phyloP scores from a whole-genome alignment of 1,139 yeast genomes.

The Yamadazyma taylorii region DNA sequence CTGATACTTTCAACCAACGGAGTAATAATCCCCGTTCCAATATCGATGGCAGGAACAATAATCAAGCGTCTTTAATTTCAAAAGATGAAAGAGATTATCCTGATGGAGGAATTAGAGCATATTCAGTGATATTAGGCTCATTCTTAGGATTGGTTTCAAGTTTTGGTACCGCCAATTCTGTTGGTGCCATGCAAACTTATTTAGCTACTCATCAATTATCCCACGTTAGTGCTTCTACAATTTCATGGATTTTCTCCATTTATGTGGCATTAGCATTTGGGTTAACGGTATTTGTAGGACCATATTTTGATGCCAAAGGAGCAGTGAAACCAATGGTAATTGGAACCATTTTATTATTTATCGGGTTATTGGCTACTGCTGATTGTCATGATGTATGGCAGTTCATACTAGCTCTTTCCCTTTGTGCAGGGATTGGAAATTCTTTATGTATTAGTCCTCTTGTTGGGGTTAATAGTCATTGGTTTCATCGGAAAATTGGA shows the following conservation, averaged over 20 bases:
- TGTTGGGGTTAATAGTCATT: conserved; percentile 41
- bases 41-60: background rate
- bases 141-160: conserved; percentile 55
- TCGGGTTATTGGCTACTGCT: conserved; percentile 38
- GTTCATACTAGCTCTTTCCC: conserved; percentile 31
- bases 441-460: conserved; percentile 38
- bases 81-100: conserved; percentile 40
- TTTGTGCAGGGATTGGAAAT: conserved; percentile 36
- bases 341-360: conserved; percentile 29
- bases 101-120: conserved; percentile 61
- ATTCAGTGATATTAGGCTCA: conserved; percentile 62
- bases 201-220: conserved; percentile 52
- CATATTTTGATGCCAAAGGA: conserved; percentile 37
- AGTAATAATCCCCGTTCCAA: too few relatives aligned
- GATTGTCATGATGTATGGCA: conserved; percentile 31
- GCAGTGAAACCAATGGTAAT: conserved; percentile 26
- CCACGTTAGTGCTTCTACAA: conserved; percentile 39
- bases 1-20: too few relatives aligned
- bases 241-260: conserved; percentile 45
- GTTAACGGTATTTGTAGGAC: conserved; percentile 37
- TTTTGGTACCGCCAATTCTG: conserved; percentile 60
- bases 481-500: conserved; percentile 38
- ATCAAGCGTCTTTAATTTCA: background rate
- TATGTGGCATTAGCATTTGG: conserved; percentile 33
- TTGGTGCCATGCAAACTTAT: conserved; percentile 64